These are phyloP conservation scores for Sporopachydermia quercuum DNA, from an alignment of 805 yeast genomes.

Conservation along the genomic window DNA sequence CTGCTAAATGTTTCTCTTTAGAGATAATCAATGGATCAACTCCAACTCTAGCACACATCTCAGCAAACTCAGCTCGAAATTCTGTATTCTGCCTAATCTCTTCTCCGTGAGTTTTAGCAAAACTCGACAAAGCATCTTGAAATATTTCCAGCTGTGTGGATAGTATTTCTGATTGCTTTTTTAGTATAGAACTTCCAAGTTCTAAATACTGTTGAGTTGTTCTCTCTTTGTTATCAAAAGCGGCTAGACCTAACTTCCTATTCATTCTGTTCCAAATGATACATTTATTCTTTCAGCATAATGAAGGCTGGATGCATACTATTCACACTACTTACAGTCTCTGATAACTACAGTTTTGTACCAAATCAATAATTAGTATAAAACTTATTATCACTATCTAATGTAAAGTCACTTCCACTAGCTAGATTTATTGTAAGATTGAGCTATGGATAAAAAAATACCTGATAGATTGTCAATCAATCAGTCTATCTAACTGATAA, in stretches of 20 bases:
- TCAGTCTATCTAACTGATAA: too few species aligned
- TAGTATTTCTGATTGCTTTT: slow-evolving; percentile 44
- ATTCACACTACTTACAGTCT: too few species aligned
- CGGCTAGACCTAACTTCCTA: slow-evolving; percentile 29
- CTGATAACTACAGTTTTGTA: too few species aligned
- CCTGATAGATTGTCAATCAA: too few species aligned
- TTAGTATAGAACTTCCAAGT: slow-evolving; percentile 34
- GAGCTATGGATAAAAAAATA: too few species aligned
- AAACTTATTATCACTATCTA: too few species aligned
- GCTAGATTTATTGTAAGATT: too few species aligned
- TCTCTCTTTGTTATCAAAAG: slow-evolving; percentile 25
- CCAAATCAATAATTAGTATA: too few species aligned
- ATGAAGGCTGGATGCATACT: too few species aligned
- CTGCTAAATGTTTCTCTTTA: slow-evolving; percentile 23
- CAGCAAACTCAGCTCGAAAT: slow-evolving; percentile 56
- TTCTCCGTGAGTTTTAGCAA: slow-evolving; percentile 55
- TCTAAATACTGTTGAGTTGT: slow-evolving; percentile 27
- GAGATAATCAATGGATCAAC: slow-evolving; percentile 53
- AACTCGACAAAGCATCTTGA: slow-evolving; percentile 60
- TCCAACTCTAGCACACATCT: slow-evolving; percentile 67
- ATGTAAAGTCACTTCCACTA: too few species aligned
- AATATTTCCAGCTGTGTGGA: slow-evolving; percentile 62
- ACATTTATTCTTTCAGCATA: too few species aligned
- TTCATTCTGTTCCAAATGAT: too few species aligned
- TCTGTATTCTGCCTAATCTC: slow-evolving; percentile 51